These are phyloP conservation scores for Terfezia boudieri DNA, from an alignment of 495 filamentous ascomycete genomes.

Conservation along the genomic window DNA sequence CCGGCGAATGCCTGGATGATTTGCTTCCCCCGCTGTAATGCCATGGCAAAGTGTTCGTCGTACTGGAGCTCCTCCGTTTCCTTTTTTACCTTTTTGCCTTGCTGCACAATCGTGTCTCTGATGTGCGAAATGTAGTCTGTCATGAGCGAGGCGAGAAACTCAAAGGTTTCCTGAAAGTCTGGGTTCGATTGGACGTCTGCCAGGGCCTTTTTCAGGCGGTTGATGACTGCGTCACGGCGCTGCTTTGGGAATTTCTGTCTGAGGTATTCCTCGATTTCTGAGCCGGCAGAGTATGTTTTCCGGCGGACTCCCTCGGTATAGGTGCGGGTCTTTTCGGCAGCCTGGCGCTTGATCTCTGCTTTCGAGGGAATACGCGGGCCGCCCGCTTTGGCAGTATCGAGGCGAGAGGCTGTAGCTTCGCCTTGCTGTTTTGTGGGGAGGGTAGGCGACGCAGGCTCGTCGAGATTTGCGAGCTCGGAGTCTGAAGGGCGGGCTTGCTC, in stretches of 20 bases:
- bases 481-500: slow-evolving; percentile 5
- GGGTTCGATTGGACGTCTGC: slow-evolving; percentile 13
- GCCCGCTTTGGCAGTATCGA: background rate
- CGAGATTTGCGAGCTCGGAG: background rate
- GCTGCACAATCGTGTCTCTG: slow-evolving; percentile 5
- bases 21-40: slow-evolving; percentile 7
- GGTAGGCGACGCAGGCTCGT: background rate
- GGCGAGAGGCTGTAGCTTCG: slow-evolving; percentile 2
- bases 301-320: slow-evolving; percentile 4
- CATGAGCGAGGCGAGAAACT: slow-evolving; percentile 13
- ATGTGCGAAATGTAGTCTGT: slow-evolving; percentile 4
- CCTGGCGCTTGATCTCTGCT: background rate
- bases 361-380: background rate
- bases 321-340: slow-evolving; percentile 11
- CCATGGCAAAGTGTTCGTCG: background rate
- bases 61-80: background rate
- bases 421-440: slow-evolving; percentile 8
- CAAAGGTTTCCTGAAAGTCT: slow-evolving; percentile 14
- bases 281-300: slow-evolving; percentile 6
- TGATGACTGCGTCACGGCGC: slow-evolving; percentile 15
- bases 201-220: slow-evolving; percentile 12
- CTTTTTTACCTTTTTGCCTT: slow-evolving; percentile 4
- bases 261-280: slow-evolving; percentile 16
- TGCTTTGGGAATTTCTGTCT: slow-evolving; percentile 18
- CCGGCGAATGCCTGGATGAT: slow-evolving; percentile 16